Evolutionary conservation across 2,329 filamentous ascomycete genomes (phyloP).

Genomic region (Phialophora expanda): DNA sequence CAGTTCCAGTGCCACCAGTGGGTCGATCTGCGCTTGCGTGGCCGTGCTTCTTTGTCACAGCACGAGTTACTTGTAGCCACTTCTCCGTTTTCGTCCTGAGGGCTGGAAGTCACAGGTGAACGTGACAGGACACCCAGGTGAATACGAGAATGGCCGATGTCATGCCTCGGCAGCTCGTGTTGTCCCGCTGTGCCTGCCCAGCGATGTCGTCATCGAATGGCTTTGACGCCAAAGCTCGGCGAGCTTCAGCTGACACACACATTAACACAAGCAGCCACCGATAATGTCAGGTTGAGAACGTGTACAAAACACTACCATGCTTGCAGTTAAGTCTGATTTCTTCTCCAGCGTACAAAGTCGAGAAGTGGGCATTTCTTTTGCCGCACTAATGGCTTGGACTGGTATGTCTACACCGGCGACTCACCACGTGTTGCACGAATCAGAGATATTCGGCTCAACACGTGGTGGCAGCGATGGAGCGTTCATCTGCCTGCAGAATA

Average conservation of each 20-base stretch:
- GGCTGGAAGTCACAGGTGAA: not conserved
- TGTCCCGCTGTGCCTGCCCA: not conserved
- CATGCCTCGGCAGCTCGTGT: not conserved
- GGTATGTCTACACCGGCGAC: not conserved
- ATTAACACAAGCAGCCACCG: not conserved
- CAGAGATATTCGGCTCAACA: constrained; percentile 19
- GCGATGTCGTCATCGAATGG: not conserved
- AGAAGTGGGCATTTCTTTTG: not conserved
- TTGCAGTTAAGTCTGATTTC: not conserved
- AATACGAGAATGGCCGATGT: not conserved
- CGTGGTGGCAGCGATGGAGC: constrained; percentile 12
- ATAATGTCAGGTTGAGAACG: not conserved
- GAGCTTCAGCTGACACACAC: not conserved
- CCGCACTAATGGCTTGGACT: not conserved
- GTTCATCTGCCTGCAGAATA: constrained; percentile 1
- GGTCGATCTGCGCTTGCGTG: not conserved
- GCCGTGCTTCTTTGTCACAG: not conserved
- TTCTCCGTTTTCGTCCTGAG: not conserved
- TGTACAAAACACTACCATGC: not conserved
- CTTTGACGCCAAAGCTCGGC: not conserved
- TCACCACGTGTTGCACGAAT: constrained; percentile 16
- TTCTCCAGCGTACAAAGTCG: not conserved
- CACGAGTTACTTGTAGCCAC: too few species aligned
- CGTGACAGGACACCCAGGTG: not conserved
- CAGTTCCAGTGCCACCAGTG: too few species aligned